phyloP scores from a whole-genome alignment of 1,284 basidiomycete genomes.

The Rhodotorula sp. region DNA sequence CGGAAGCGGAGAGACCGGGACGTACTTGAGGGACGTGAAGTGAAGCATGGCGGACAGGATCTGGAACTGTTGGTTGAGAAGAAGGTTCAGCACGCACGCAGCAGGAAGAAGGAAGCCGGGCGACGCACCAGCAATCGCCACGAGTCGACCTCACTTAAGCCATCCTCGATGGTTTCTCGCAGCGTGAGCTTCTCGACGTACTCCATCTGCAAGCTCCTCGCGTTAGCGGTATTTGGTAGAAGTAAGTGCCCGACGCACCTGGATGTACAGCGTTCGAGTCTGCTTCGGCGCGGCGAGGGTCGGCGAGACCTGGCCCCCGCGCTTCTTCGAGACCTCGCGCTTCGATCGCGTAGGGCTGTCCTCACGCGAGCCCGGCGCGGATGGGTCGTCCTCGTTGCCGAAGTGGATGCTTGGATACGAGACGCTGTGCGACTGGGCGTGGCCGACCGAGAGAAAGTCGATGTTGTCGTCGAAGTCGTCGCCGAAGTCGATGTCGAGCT shows the following conservation, averaged over 20 bases:
- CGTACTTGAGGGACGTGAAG: constrained; percentile 44
- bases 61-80: constrained; percentile 26
- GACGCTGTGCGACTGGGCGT: constrained; percentile 39
- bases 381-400: constrained; percentile 44
- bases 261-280: constrained; percentile 43
- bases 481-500: constrained; percentile 40
- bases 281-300: constrained; percentile 20
- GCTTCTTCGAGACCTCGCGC: constrained; percentile 6
- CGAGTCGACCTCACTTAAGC: constrained; percentile 43
- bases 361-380: constrained; percentile 1
- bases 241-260: constrained; percentile 19
- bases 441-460: constrained; percentile 44
- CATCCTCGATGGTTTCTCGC: constrained; percentile 45
- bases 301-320: constrained; percentile 5
- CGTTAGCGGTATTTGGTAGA: neutral
- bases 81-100: neutral
- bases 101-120: no score
- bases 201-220: constrained; percentile 33
- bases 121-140: constrained; percentile 42
- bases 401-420: constrained; percentile 46
- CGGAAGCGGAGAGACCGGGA: constrained; percentile 14
- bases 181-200: constrained; percentile 44
- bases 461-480: constrained; percentile 41
- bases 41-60: constrained; percentile 46
- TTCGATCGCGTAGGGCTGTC: constrained; percentile 21